Evolutionary conservation across 139 green algal species (phyloP).

Genomic region (Nannochloris sp.): DNA sequence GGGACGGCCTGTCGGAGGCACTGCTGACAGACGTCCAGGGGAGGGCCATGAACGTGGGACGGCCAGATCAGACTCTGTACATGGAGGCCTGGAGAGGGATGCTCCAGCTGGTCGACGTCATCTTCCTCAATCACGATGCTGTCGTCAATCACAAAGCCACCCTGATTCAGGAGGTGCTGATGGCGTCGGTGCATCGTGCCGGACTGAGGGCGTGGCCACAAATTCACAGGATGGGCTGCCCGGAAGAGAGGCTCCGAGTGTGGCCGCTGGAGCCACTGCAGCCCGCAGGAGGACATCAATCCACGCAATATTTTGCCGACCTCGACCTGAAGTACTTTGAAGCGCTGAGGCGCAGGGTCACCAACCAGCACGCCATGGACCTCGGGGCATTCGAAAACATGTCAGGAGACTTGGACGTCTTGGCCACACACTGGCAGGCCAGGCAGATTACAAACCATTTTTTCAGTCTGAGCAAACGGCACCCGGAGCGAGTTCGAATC

Average conservation of each 20-base stretch:
- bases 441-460: constrained; percentile 1
- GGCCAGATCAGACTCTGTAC: not conserved
- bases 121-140: not conserved
- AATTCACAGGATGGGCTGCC: not conserved
- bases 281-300: not conserved
- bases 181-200: not conserved
- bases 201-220: not conserved
- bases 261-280: not conserved
- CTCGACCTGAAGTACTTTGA: not conserved
- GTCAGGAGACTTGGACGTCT: not conserved
- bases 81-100: not conserved
- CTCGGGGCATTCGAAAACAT: not conserved
- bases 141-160: not conserved
- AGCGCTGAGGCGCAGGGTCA: not conserved
- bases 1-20: not conserved
- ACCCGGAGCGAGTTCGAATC: not conserved
- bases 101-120: not conserved
- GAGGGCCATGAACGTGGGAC: not conserved
- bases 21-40: not conserved
- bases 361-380: not conserved
- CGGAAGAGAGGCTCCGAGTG: not conserved
- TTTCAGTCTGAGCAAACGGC: not conserved
- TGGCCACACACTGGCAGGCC: not conserved
- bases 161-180: not conserved
- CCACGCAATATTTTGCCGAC: not conserved